A percentile compares a stretch with the other conserved stretches of the same genome.
Conservation (phyloP, 1,139 yeast species). For the Scheffersomyces lignicola region DNA sequence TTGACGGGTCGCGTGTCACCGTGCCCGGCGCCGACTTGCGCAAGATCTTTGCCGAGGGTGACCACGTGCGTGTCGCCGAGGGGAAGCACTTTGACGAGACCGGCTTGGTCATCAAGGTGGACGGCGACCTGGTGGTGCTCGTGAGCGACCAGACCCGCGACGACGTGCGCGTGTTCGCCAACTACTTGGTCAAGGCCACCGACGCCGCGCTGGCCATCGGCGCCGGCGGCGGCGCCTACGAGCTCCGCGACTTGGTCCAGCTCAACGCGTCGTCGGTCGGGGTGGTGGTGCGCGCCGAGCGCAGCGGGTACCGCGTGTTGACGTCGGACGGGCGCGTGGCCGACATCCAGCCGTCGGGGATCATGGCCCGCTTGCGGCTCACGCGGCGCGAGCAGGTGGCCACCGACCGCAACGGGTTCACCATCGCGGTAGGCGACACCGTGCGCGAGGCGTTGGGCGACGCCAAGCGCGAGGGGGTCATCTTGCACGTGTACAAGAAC, state of each 20-base stretch:
- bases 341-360: constrained; percentile 73
- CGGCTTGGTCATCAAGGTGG: constrained; percentile 84
- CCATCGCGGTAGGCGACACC: constrained; percentile 86
- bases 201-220: constrained; percentile 55
- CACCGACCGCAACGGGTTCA: constrained; percentile 82
- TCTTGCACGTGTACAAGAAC: constrained; percentile 82
- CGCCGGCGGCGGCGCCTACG: constrained; percentile 63
- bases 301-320: constrained; percentile 78
- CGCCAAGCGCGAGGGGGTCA: constrained; percentile 77
- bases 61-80: constrained; percentile 88
- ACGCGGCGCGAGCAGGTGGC: constrained; percentile 75
- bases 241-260: constrained; percentile 87
- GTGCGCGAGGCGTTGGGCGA: constrained; percentile 73
- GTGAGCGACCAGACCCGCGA: constrained; percentile 85
- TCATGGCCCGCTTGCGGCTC: constrained; percentile 68
- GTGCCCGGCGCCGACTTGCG: constrained; percentile 82
- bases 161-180: constrained; percentile 90
- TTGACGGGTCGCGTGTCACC: constrained; percentile 50
- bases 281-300: constrained; percentile 85
- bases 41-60: constrained; percentile 87
- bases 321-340: constrained; percentile 80
- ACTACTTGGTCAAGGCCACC: constrained; percentile 77
- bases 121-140: constrained; percentile 83
- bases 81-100: constrained; percentile 94
- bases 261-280: constrained; percentile 86